A percentile compares a stretch with the other conserved stretches of the same genome.
phyloP scores from a whole-genome alignment of 805 yeast genomes.

The Saccharomycopsis schoenii region DNA sequence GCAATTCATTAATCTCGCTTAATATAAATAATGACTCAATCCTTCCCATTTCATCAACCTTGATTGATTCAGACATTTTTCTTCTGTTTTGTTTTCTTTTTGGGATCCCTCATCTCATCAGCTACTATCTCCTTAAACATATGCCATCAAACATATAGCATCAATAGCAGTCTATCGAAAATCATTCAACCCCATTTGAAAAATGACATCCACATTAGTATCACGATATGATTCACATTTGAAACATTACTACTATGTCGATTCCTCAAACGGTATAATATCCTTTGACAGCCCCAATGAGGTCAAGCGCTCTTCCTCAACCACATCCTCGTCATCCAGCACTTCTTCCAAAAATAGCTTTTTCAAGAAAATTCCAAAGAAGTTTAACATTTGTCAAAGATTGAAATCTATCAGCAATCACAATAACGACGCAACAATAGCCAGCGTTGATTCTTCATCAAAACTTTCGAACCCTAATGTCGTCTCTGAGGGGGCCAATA shows the following conservation, averaged over 20 bases:
- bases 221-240: conserved; percentile 8
- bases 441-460: too few relatives aligned
- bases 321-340: background rate
- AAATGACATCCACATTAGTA: background rate
- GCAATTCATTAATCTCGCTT: background rate
- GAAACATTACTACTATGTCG: conserved; percentile 8
- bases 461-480: too few relatives aligned
- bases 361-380: background rate
- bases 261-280: conserved; percentile 6
- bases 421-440: background rate
- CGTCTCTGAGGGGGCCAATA: too few relatives aligned
- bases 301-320: conserved; percentile 1
- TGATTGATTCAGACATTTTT: background rate
- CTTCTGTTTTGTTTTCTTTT: background rate
- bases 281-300: conserved; percentile 14
- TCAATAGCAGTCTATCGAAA: too few relatives aligned
- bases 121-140: too few relatives aligned
- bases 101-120: too few relatives aligned
- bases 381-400: background rate
- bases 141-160: too few relatives aligned
- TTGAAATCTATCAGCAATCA: background rate
- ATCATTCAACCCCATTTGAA: background rate
- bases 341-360: background rate
- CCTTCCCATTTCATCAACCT: background rate
- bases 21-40: background rate